Evolutionary conservation across 2,329 filamentous ascomycete genomes (phyloP).

Genomic region (Fusarium sp.): DNA sequence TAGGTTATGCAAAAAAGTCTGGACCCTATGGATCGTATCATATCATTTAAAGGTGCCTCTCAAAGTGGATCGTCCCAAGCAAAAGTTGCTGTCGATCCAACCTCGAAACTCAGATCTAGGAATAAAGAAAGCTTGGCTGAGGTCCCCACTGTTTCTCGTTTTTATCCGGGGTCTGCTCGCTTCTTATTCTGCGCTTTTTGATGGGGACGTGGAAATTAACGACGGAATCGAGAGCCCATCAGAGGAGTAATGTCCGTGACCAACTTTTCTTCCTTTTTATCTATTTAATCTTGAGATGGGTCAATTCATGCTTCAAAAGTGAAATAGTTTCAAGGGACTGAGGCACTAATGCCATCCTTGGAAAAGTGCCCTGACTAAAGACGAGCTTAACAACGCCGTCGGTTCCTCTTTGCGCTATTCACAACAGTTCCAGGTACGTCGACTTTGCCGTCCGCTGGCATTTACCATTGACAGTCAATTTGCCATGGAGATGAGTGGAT

Average conservation of each 20-base stretch:
- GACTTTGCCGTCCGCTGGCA: conserved; percentile 4
- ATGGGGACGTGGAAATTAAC: conserved; percentile 27
- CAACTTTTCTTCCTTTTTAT: background rate
- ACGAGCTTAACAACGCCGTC: conserved; percentile 3
- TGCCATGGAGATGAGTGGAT: conserved; percentile 11
- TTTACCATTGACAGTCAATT: background rate
- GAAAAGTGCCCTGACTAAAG: conserved; percentile 24
- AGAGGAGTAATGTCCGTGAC: conserved; percentile 20
- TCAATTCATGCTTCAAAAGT: background rate
- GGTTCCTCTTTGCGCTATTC: conserved; percentile 5
- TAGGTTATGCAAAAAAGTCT: conserved; percentile 16
- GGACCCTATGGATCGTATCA: conserved; percentile 16
- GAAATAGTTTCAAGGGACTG: background rate
- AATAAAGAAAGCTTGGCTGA: conserved; percentile 30
- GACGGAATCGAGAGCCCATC: conserved; percentile 25
- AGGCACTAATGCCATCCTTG: background rate
- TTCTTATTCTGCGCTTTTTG: conserved; percentile 4
- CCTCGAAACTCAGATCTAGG: conserved; percentile 36
- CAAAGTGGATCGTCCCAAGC: conserved; percentile 9
- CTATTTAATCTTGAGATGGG: background rate
- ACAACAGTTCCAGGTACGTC: conserved; percentile 13
- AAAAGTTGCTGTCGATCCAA: conserved; percentile 29
- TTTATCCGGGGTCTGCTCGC: conserved; percentile 12
- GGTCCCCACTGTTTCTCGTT: conserved; percentile 9
- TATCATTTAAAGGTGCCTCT: conserved; percentile 10